Conservation (phyloP, 148 eudicot species). For the Vaccinium vitisidaea region DNA sequence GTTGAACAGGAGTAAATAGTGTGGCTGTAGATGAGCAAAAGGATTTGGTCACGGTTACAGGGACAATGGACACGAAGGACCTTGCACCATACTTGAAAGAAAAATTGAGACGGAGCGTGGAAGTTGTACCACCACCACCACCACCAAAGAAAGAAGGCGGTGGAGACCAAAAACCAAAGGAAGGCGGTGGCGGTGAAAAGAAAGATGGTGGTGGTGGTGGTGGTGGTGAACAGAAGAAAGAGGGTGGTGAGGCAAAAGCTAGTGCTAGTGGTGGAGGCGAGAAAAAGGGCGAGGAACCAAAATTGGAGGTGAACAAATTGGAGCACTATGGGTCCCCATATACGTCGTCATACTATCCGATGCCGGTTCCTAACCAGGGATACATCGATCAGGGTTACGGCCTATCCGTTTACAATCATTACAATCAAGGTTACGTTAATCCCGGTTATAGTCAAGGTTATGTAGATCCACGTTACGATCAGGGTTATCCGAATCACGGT, state of each 20-base stretch:
- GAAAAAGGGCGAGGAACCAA: slow-evolving; percentile 27
- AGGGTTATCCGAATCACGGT: slow-evolving; percentile 3
- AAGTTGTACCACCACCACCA: slow-evolving; percentile 40
- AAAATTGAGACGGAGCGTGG: slow-evolving; percentile 54
- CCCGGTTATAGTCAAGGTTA: slow-evolving; percentile 3
- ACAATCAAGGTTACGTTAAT: slow-evolving; percentile 27
- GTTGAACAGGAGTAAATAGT: slow-evolving; percentile 49
- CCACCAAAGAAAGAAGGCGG: slow-evolving; percentile 40
- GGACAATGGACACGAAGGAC: slow-evolving; percentile 68
- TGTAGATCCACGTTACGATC: not conserved
- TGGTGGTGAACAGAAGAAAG: slow-evolving; percentile 9
- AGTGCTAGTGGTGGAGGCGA: slow-evolving; percentile 21
- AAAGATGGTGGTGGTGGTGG: slow-evolving; percentile 27
- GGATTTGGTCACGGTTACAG: slow-evolving; percentile 54
- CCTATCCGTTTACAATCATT: slow-evolving; percentile 25
- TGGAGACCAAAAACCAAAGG: slow-evolving; percentile 7
- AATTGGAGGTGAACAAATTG: slow-evolving; percentile 17
- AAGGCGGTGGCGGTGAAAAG: not conserved
- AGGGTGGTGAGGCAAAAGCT: slow-evolving; percentile 11
- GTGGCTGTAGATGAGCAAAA: slow-evolving; percentile 51
- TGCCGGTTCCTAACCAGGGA: not conserved
- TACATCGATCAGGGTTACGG: slow-evolving; percentile 13
- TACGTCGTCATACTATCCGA: not conserved
- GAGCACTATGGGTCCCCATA: not conserved
- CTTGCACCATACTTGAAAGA: slow-evolving; percentile 57